Evolutionary conservation across 75 land plant genomes (phyloP).

Genomic region (Chamaecyparis obtusa): DNA sequence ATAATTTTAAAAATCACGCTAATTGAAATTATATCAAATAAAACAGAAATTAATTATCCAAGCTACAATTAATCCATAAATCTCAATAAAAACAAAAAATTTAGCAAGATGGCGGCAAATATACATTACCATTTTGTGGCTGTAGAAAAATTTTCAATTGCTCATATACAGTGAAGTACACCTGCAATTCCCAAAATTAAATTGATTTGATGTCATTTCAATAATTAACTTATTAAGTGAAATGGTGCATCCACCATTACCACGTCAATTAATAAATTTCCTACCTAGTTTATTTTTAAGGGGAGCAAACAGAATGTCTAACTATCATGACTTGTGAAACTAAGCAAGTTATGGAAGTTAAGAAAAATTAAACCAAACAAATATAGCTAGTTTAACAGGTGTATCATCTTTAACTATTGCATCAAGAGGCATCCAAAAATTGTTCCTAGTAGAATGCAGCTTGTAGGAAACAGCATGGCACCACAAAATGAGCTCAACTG

Average conservation of each 20-base stretch:
- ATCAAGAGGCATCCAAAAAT: neutral
- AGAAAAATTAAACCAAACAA: neutral
- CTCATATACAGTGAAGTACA: conserved; percentile 89
- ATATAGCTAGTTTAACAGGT: too few species aligned
- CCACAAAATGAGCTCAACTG: neutral
- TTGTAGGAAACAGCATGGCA: neutral
- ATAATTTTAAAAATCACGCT: neutral
- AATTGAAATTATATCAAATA: neutral
- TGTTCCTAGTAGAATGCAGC: neutral
- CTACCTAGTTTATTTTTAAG: neutral
- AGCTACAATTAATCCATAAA: neutral
- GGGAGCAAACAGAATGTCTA: neutral
- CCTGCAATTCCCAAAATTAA: conserved; percentile 46
- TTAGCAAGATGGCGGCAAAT: neutral
- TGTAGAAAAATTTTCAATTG: conserved; percentile 67
- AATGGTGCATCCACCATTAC: neutral
- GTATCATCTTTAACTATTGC: neutral
- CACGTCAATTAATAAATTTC: too few species aligned
- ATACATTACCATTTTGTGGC: neutral
- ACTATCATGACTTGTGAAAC: neutral
- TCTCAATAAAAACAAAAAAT: neutral
- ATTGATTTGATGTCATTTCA: neutral
- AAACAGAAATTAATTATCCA: neutral
- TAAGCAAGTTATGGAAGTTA: neutral
- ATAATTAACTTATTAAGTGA: conserved; percentile 2